These are phyloP conservation scores for Amanita pallidorosea DNA, from an alignment of 768 basidiomycete species.

Conservation along the genomic window DNA sequence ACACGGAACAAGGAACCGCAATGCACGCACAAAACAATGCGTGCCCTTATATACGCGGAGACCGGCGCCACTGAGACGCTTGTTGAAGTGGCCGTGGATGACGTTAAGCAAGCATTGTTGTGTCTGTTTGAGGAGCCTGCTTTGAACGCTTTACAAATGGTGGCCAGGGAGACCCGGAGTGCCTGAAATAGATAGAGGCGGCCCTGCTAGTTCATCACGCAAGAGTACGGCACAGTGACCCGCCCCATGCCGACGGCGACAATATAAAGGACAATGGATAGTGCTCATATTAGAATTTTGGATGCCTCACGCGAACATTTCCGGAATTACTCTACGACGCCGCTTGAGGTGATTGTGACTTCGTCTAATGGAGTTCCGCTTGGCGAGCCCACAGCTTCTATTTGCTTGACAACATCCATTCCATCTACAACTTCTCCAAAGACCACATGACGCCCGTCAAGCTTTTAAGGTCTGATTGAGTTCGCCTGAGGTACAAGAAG, in stretches of 20 bases:
- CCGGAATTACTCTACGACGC: conserved; percentile 22
- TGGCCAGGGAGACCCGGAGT: background rate
- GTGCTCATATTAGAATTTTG: background rate
- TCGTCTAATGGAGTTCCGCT: conserved; percentile 27
- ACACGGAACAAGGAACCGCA: background rate
- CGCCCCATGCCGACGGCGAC: background rate
- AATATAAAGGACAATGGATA: background rate
- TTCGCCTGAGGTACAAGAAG: background rate
- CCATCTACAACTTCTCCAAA: conserved; percentile 63
- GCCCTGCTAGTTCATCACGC: background rate
- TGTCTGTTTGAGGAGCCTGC: background rate
- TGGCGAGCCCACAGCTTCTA: conserved; percentile 36
- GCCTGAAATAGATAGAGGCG: background rate
- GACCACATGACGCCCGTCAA: conserved; percentile 59
- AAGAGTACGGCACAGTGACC: background rate
- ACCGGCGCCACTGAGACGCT: background rate
- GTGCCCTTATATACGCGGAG: background rate
- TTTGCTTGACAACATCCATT: conserved; percentile 49
- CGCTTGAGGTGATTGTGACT: conserved; percentile 54
- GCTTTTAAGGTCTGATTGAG: conserved; percentile 17
- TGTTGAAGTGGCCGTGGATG: background rate
- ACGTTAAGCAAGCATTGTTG: background rate
- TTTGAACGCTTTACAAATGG: background rate
- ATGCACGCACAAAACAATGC: background rate
- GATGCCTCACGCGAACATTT: background rate